Evolutionary conservation across 495 filamentous ascomycete genomes (phyloP).

Genomic region (Bombardia bombarda): DNA sequence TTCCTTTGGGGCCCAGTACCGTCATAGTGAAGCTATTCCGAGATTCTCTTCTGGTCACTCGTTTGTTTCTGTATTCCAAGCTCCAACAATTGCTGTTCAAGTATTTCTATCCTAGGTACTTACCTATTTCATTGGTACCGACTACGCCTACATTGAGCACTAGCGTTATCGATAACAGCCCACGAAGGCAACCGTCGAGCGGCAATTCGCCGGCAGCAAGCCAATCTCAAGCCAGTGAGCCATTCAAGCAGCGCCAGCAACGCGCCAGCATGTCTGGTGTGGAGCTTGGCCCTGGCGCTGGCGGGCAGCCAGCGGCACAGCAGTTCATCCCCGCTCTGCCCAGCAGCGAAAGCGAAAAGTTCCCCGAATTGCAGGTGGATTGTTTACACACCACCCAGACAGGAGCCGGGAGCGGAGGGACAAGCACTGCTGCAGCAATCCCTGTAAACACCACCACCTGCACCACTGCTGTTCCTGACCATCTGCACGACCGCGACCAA

Average conservation of each 20-base stretch:
- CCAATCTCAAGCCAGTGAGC: constrained; percentile 4
- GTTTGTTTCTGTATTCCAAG: too few species aligned
- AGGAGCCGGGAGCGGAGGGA: constrained; percentile 1
- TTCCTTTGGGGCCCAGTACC: background rate
- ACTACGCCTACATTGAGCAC: background rate
- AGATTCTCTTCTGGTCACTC: too few species aligned
- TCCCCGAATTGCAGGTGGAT: constrained; percentile 16
- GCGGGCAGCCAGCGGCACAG: constrained; percentile 11
- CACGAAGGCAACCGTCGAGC: background rate
- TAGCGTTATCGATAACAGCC: constrained; percentile 3
- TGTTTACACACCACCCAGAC: constrained; percentile 17
- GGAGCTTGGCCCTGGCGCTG: constrained; percentile 11
- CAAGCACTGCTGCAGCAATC: too few species aligned
- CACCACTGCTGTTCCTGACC: constrained; percentile 2
- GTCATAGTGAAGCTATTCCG: background rate
- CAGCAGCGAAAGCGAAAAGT: constrained; percentile 16
- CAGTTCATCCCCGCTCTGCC: constrained; percentile 9
- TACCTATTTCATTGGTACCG: background rate
- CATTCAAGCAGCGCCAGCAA: background rate
- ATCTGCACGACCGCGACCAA: background rate
- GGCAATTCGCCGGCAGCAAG: constrained; percentile 1
- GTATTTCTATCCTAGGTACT: background rate
- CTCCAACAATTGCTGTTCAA: background rate
- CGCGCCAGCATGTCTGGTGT: constrained; percentile 12
- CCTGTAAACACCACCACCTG: constrained; percentile 2